These are phyloP conservation scores for Globisporangium camurandrum DNA, from an alignment of 352 stramenopile genomes.

Conservation along the genomic window DNA sequence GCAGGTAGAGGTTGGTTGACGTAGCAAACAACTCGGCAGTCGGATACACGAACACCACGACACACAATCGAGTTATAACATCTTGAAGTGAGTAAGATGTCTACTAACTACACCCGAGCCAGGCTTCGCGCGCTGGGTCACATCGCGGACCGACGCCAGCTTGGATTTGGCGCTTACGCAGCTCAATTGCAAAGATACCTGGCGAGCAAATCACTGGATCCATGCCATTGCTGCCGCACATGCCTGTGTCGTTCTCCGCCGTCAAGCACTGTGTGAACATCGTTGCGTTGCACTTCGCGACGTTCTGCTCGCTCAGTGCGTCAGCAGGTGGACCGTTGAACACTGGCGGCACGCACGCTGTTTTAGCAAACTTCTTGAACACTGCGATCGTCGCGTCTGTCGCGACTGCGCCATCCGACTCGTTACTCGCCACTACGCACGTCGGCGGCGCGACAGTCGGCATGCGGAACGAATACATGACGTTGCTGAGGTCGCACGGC, in stretches of 20 bases:
- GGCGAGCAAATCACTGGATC: slow-evolving; percentile 9
- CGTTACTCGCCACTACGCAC: neutral
- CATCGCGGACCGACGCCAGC: slow-evolving; percentile 11
- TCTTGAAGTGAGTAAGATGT: too few relatives aligned
- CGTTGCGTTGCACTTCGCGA: slow-evolving; percentile 9
- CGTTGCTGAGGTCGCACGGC: slow-evolving; percentile 18
- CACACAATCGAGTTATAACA: too few relatives aligned
- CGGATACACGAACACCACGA: too few relatives aligned
- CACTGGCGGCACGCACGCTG: slow-evolving; percentile 6
- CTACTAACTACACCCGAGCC: slow-evolving; percentile 27
- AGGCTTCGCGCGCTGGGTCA: slow-evolving; percentile 15
- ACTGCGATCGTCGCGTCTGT: slow-evolving; percentile 10
- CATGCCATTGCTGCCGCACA: slow-evolving; percentile 14
- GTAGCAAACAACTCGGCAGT: too few relatives aligned
- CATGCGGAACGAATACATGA: neutral
- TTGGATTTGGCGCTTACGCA: slow-evolving; percentile 15
- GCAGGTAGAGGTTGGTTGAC: too few relatives aligned
- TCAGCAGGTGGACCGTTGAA: neutral
- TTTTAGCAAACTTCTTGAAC: slow-evolving; percentile 14
- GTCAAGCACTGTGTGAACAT: neutral
- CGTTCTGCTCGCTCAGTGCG: neutral
- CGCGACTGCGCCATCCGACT: neutral
- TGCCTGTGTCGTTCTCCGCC: slow-evolving; percentile 5
- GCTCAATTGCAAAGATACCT: neutral
- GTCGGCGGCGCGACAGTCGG: neutral